Percentiles rank a stretch among this genome's conserved stretches.
Evolutionary conservation across 1,139 yeast species (phyloP).

Genomic region (Spencermartinsiella ligniputridi): DNA sequence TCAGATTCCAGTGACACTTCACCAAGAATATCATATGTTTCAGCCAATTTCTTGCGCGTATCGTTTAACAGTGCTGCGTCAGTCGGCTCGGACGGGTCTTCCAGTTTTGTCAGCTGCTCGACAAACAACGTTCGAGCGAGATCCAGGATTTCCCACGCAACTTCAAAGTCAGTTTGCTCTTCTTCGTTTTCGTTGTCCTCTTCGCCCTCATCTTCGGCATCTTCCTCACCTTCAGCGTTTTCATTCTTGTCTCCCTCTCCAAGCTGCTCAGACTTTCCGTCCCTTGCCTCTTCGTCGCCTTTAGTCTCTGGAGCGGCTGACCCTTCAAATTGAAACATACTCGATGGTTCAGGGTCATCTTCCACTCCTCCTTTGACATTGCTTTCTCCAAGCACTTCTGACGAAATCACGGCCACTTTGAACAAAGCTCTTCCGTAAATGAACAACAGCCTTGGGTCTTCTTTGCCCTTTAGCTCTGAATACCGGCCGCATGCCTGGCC

Average conservation of each 20-base stretch:
- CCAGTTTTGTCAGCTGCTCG: slow-evolving; percentile 35
- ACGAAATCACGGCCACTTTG: slow-evolving; percentile 67
- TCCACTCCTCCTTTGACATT: slow-evolving; percentile 20
- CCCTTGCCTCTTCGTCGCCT: slow-evolving; percentile 40
- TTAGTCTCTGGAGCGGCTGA: slow-evolving; percentile 37
- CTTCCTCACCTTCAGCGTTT: slow-evolving; percentile 23
- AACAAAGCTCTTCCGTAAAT: slow-evolving; percentile 79
- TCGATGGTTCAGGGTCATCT: neutral
- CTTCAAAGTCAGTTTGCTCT: slow-evolving; percentile 67
- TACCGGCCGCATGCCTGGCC: slow-evolving; percentile 68
- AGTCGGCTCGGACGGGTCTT: slow-evolving; percentile 21
- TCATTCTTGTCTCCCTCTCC: slow-evolving; percentile 35
- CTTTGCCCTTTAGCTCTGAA: slow-evolving; percentile 49
- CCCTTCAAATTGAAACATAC: slow-evolving; percentile 6
- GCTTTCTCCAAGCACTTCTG: slow-evolving; percentile 71
- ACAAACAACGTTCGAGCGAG: slow-evolving; percentile 64
- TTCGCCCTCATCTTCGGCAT: slow-evolving; percentile 34
- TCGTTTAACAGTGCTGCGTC: slow-evolving; percentile 32
- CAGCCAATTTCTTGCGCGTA: slow-evolving; percentile 56
- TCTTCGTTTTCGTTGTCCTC: slow-evolving; percentile 35
- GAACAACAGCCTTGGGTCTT: slow-evolving; percentile 67
- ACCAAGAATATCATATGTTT: slow-evolving; percentile 75
- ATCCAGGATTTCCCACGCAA: slow-evolving; percentile 85
- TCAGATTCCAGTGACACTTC: slow-evolving; percentile 84
- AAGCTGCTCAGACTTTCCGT: slow-evolving; percentile 20